These are phyloP conservation scores for Picochlorum sp. DNA, from an alignment of 139 green algal species.

Conservation along the genomic window DNA sequence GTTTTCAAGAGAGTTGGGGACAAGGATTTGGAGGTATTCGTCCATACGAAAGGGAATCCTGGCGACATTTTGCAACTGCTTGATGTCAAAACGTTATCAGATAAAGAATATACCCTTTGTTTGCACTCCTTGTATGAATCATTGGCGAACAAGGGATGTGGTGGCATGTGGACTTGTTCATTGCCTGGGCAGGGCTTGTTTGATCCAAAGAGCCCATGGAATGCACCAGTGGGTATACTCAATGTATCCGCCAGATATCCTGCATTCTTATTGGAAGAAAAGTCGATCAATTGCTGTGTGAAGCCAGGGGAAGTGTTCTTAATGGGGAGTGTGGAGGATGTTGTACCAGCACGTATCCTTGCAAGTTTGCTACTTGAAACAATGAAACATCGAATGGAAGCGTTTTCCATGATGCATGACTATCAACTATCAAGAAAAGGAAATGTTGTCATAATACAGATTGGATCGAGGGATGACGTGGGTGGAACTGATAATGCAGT, in stretches of 20 bases:
- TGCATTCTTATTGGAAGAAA: constrained; percentile 4
- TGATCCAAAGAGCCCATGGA: constrained; percentile 24
- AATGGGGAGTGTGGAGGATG: background rate
- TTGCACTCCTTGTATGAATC: background rate
- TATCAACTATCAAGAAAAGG: background rate
- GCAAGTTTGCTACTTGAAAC: constrained; percentile 8
- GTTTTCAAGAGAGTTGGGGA: constrained; percentile 8
- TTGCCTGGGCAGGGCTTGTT: constrained; percentile 20
- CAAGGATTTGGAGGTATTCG: constrained; percentile 28
- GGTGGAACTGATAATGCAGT: background rate
- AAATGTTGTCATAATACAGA: background rate
- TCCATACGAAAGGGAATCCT: background rate
- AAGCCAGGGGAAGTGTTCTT: constrained; percentile 11
- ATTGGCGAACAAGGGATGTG: constrained; percentile 11
- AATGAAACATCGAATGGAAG: constrained; percentile 15
- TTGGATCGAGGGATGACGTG: background rate
- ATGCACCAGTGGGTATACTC: constrained; percentile 15
- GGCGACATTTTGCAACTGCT: constrained; percentile 4
- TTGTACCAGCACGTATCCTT: constrained; percentile 8
- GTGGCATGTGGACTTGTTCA: constrained; percentile 15
- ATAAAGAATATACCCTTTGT: background rate
- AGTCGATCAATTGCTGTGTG: background rate
- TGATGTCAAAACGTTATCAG: background rate
- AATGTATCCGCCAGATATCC: constrained; percentile 21
- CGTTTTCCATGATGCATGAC: background rate